These are phyloP conservation scores for Blastosporella zonata DNA, from an alignment of 1,284 basidiomycete species.

Conservation along the genomic window DNA sequence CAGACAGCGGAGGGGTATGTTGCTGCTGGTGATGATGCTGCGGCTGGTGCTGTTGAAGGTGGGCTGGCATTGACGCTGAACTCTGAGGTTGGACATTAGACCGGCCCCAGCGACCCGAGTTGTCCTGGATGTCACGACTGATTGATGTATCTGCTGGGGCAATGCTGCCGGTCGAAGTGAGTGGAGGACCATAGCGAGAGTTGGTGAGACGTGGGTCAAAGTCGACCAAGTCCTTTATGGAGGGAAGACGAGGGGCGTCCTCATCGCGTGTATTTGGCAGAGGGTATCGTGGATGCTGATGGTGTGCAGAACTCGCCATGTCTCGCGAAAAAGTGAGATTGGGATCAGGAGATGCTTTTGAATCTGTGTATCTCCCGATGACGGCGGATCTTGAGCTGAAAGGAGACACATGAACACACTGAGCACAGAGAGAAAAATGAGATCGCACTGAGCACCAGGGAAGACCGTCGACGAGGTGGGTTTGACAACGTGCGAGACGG, in stretches of 20 bases:
- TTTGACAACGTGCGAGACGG: not conserved
- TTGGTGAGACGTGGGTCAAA: constrained; percentile 35
- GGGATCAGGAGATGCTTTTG: constrained; percentile 38
- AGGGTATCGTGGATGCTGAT: constrained; percentile 36
- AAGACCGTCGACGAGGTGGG: constrained; percentile 3
- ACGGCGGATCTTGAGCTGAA: constrained; percentile 44
- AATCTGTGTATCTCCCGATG: constrained; percentile 54
- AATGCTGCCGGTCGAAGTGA: constrained; percentile 6
- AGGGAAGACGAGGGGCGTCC: constrained; percentile 49
- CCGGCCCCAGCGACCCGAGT: constrained; percentile 26
- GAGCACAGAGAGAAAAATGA: constrained; percentile 10
- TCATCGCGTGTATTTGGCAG: constrained; percentile 37
- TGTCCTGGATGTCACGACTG: constrained; percentile 21
- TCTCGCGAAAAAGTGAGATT: constrained; percentile 27
- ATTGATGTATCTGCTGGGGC: constrained; percentile 21
- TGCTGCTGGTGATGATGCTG: constrained; percentile 33
- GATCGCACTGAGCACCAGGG: constrained; percentile 7
- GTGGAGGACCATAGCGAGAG: constrained; percentile 25
- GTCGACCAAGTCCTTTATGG: constrained; percentile 67
- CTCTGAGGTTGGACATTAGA: constrained; percentile 21
- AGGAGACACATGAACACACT: constrained; percentile 20
- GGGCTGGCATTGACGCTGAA: constrained; percentile 18
- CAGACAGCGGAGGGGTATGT: constrained; percentile 39
- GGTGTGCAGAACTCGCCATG: constrained; percentile 41
- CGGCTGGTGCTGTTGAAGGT: constrained; percentile 28